Base-by-base conservation (phyloP, 352 stramenopile species). In the Thalassiosira tumida region DNA sequence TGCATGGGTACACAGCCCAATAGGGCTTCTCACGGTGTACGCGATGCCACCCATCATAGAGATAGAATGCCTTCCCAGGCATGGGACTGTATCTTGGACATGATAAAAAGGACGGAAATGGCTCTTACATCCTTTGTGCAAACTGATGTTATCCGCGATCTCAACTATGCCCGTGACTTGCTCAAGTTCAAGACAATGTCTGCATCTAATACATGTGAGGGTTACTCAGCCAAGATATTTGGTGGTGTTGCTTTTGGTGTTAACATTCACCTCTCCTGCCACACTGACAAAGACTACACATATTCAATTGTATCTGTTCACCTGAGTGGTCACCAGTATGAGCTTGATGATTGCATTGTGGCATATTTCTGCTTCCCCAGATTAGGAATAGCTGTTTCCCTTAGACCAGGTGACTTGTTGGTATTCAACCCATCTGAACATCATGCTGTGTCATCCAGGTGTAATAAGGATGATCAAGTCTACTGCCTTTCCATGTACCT, bases 311-410 rank as follows among this genome's bases (percentile, higher is more conserved):
- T 54, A 17, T 17, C 7, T 17, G 43, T 17, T 17, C 43, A 54
- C 17, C 43, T 54, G 7, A 17, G 17, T 54, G 17, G 7, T 17
- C 43, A 54, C 7, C 7, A 54, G 17, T 54, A 54, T 54, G 17
- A 54, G 7, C 17, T 17, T 17, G 38, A 74, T 74, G 65, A 74
- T 40, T n/a, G 24, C 31, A 38, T 74, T 74, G 65, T 24, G 24
- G 31, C 24, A 26, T 74, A 74, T 31, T 74, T 74, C 38, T 21
- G 24, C 31, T 74, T 74, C 31, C 65, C 29, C 14, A 35, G 29
- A 74, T n/a, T 74, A 10, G 65, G 65, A 38, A 74, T 74, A n/a
- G 65, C 65, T 38, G 65, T 74, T 10, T 21, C 65, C 24, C 65
- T 74, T 74, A 21, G 29, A 31, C 65, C 65, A 17, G 65, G 65